A percentile compares a stretch with the other conserved stretches of the same genome.
These are phyloP conservation scores for Phytophthora rubi DNA, from an alignment of 352 stramenopile genomes.

Conservation along the genomic window DNA sequence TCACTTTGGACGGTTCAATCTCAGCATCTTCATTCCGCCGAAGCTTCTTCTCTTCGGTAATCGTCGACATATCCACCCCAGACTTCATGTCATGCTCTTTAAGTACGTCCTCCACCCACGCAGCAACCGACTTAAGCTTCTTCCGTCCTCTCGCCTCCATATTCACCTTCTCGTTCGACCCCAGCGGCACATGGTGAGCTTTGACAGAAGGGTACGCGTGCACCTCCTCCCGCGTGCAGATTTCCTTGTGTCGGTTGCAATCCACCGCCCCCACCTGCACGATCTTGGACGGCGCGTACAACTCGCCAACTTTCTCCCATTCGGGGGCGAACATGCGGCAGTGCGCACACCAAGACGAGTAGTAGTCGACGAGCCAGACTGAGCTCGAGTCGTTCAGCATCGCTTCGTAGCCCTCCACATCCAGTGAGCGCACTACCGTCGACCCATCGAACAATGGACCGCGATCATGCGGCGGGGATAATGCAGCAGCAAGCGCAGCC, in stretches of 20 bases:
- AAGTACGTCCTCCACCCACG: slow-evolving; percentile 63
- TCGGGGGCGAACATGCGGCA: slow-evolving; percentile 73
- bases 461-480: slow-evolving; percentile 36
- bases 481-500: not conserved
- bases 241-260: slow-evolving; percentile 54
- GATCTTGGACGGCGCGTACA: slow-evolving; percentile 52
- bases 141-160: slow-evolving; percentile 37
- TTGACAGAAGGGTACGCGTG: slow-evolving; percentile 63
- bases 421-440: slow-evolving; percentile 49
- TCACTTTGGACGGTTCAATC: slow-evolving; percentile 17
- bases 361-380: slow-evolving; percentile 80
- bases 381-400: slow-evolving; percentile 50
- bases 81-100: slow-evolving; percentile 48
- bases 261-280: slow-evolving; percentile 71
- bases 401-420: slow-evolving; percentile 40
- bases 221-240: slow-evolving; percentile 62
- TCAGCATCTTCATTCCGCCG: slow-evolving; percentile 50
- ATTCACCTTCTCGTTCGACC: slow-evolving; percentile 26
- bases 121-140: slow-evolving; percentile 51
- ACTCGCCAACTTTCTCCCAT: slow-evolving; percentile 65
- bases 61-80: slow-evolving; percentile 37
- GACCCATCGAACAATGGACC: slow-evolving; percentile 59
- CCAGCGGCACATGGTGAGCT: slow-evolving; percentile 64
- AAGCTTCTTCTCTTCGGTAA: slow-evolving; percentile 45
- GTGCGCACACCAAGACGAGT: slow-evolving; percentile 79